phyloP scores from a whole-genome alignment of 1,284 basidiomycete species.

The Volvariella volvacea region DNA sequence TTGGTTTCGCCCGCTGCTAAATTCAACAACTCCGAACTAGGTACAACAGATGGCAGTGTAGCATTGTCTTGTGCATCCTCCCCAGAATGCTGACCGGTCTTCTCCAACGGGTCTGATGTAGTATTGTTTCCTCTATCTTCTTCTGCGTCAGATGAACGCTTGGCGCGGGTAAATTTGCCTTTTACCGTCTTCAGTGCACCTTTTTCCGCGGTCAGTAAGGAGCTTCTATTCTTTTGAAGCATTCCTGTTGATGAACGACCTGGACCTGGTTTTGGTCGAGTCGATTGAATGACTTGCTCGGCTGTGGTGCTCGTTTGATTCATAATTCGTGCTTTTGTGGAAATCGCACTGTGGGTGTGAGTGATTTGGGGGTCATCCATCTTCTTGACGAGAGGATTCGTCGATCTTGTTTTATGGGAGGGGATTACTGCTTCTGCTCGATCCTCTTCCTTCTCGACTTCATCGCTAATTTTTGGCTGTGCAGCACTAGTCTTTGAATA shows the following conservation, averaged over 20 bases:
- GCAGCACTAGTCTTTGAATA: too few species aligned
- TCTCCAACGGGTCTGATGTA: too few species aligned
- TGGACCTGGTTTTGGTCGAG: constrained; percentile 36
- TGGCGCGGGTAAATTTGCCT: constrained; percentile 17
- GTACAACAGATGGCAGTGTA: too few species aligned
- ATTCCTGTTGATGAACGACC: constrained; percentile 36
- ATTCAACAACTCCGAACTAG: too few species aligned
- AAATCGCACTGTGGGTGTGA: constrained; percentile 30
- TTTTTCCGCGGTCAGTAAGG: constrained; percentile 42
- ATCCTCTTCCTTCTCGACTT: constrained; percentile 3
- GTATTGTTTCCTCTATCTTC: too few species aligned
- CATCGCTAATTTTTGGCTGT: too few species aligned
- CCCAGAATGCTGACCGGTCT: too few species aligned
- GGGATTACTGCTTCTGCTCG: constrained; percentile 19
- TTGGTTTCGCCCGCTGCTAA: too few species aligned
- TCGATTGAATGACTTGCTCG: constrained; percentile 9
- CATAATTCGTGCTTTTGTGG: constrained; percentile 35
- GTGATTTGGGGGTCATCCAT: constrained; percentile 30
- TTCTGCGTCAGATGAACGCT: too few species aligned
- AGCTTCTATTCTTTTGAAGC: constrained; percentile 31
- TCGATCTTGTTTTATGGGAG: constrained; percentile 37
- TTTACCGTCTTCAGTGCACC: constrained; percentile 41
- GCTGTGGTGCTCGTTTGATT: constrained; percentile 1
- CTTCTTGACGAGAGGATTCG: constrained; percentile 48
- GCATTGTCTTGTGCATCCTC: too few species aligned